These are phyloP conservation scores for Mycena pura DNA, from an alignment of 768 basidiomycete species.

Conservation along the genomic window DNA sequence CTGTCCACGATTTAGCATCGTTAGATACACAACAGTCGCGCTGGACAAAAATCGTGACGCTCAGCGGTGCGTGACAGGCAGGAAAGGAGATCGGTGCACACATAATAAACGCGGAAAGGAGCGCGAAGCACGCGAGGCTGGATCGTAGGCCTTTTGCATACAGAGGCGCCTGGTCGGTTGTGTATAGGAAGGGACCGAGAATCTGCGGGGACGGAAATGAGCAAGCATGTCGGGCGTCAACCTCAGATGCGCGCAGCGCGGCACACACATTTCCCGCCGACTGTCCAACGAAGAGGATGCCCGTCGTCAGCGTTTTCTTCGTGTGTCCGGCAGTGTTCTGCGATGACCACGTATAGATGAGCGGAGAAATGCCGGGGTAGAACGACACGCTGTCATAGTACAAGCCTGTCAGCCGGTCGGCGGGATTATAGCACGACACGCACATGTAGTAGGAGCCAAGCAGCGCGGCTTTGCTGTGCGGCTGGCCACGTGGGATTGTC, in stretches of 20 bases:
- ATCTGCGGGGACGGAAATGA: constrained; percentile 1
- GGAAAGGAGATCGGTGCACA: neutral
- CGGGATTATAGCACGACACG: neutral
- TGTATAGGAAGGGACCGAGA: constrained; percentile 28
- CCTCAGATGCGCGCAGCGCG: too few relatives aligned
- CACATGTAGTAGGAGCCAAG: constrained; percentile 25
- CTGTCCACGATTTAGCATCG: constrained; percentile 19
- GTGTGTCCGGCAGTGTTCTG: constrained; percentile 42
- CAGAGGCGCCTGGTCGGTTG: constrained; percentile 24
- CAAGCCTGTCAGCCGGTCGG: neutral
- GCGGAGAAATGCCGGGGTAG: constrained; percentile 26
- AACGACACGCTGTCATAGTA: constrained; percentile 23
- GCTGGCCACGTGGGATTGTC: constrained; percentile 11
- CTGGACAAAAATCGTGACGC: neutral
- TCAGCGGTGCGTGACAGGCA: neutral
- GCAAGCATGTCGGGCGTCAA: neutral
- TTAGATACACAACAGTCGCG: constrained; percentile 11
- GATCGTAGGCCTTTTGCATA: constrained; percentile 21
- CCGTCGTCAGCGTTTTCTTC: constrained; percentile 42
- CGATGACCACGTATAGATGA: constrained; percentile 30
- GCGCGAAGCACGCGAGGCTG: constrained; percentile 21
- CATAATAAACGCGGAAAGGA: constrained; percentile 9
- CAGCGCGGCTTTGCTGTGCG: constrained; percentile 12
- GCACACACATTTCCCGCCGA: constrained; percentile 42
- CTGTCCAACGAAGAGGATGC: constrained; percentile 43